Percentiles rank a stretch among this genome's conserved stretches.
These are phyloP conservation scores for Thelonectria discophora DNA, from an alignment of 2,329 filamentous ascomycete genomes.

Conservation along the genomic window DNA sequence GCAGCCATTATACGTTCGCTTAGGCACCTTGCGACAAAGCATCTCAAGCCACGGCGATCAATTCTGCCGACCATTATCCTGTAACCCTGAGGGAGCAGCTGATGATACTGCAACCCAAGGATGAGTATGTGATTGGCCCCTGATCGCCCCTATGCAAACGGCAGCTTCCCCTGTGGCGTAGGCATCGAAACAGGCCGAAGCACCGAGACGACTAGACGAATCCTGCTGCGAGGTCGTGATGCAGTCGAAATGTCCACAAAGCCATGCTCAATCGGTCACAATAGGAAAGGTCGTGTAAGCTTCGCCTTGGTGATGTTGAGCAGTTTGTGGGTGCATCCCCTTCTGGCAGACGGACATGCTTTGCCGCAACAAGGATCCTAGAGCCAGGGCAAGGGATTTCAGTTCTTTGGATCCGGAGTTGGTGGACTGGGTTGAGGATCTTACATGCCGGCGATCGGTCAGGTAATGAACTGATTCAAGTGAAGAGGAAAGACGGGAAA, in stretches of 20 bases:
- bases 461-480: conserved; percentile 36
- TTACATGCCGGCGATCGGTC: conserved; percentile 38
- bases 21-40: background rate
- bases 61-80: conserved; percentile 10
- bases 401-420: conserved; percentile 31
- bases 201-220: conserved; percentile 5
- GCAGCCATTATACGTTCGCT: conserved; percentile 19
- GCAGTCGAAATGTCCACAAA: conserved; percentile 5
- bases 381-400: conserved; percentile 27
- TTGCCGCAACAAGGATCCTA: conserved; percentile 27
- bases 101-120: conserved; percentile 2
- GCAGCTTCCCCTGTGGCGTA: conserved; percentile 19
- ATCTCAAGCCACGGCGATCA: conserved; percentile 13
- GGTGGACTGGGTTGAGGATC: conserved; percentile 35
- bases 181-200: conserved; percentile 7
- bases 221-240: conserved; percentile 9
- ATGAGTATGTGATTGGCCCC: conserved; percentile 13
- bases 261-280: conserved; percentile 13
- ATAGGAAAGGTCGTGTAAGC: conserved; percentile 6
- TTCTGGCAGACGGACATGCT: conserved; percentile 9
- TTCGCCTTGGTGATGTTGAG: conserved; percentile 11
- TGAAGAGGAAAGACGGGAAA: conserved; percentile 29
- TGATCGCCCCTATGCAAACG: conserved; percentile 27
- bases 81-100: conserved; percentile 7
- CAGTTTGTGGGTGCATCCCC: conserved; percentile 14